These are phyloP conservation scores for Calonectria pauciramosa DNA, from an alignment of 2,329 filamentous ascomycete species.

Conservation along the genomic window DNA sequence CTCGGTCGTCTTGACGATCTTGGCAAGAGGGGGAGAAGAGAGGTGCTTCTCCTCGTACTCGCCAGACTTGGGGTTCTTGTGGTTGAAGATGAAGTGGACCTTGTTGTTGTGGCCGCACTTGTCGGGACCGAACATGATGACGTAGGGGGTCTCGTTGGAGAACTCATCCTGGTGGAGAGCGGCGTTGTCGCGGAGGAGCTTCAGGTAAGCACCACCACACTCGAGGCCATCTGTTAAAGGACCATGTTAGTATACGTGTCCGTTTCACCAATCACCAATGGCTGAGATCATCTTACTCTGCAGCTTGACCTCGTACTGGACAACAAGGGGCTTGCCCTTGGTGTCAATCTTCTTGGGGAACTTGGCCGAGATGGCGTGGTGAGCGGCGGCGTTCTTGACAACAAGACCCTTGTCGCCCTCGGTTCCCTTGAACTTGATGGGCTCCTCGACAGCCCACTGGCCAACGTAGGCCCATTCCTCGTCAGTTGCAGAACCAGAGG, in stretches of 20 bases:
- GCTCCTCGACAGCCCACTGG: slow-evolving; percentile 97
- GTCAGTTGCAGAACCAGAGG: slow-evolving; percentile 78
- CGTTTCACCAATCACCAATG: background rate
- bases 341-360: slow-evolving; percentile 97
- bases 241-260: slow-evolving; percentile 48
- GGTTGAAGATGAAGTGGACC: slow-evolving; percentile 98
- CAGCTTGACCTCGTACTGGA: slow-evolving; percentile 99
- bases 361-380: slow-evolving; percentile 99
- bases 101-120: slow-evolving; percentile 99
- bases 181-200: slow-evolving; percentile 98
- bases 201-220: slow-evolving; percentile 98
- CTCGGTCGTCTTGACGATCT: slow-evolving; percentile 91
- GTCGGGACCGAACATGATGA: slow-evolving; percentile 99
- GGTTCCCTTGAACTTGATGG: slow-evolving; percentile 89
- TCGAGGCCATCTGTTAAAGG: slow-evolving; percentile 82
- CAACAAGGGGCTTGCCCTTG: slow-evolving; percentile 96
- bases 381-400: slow-evolving; percentile 96
- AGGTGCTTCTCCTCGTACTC: slow-evolving; percentile 99
- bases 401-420: slow-evolving; percentile 97
- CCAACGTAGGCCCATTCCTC: slow-evolving; percentile 99
- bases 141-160: slow-evolving; percentile 95
- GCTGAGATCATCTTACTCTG: slow-evolving; percentile 76
- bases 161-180: slow-evolving; percentile 98
- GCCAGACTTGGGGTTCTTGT: slow-evolving; percentile 99
- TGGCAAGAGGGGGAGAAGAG: slow-evolving; percentile 83